phyloP scores from a whole-genome alignment of 352 stramenopile genomes.

The Globisporangium nagaii region DNA sequence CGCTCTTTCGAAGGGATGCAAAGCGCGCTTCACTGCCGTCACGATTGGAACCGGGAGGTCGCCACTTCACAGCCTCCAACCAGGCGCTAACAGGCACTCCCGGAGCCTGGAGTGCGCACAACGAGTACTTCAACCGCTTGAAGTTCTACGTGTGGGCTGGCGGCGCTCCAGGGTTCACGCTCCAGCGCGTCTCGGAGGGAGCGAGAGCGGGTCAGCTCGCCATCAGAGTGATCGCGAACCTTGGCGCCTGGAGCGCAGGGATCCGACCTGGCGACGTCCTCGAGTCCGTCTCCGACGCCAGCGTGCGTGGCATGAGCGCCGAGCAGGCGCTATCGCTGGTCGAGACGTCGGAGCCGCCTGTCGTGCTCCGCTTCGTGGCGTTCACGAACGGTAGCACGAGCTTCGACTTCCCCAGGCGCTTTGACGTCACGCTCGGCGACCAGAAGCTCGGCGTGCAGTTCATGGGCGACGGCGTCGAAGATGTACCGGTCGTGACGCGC shows the following conservation, averaged over 20 bases:
- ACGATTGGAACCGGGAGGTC: too few relatives aligned
- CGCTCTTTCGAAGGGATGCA: conserved; percentile 4
- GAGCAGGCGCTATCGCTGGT: conserved; percentile 31
- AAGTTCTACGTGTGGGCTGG: conserved; percentile 48
- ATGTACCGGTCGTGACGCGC: conserved; percentile 43
- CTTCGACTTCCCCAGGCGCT: conserved; percentile 19
- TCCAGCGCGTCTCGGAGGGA: conserved; percentile 13
- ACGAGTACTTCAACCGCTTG: conserved; percentile 26
- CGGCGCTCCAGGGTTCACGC: conserved; percentile 20
- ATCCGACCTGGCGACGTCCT: conserved; percentile 53
- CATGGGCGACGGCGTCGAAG: conserved; percentile 31
- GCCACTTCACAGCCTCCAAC: not conserved
- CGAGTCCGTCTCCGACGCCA: conserved; percentile 33
- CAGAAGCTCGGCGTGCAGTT: conserved; percentile 42
- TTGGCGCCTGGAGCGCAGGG: conserved; percentile 35
- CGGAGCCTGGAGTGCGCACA: conserved; percentile 19
- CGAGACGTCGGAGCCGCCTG: conserved; percentile 16
- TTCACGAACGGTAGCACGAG: conserved; percentile 5
- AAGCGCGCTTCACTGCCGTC: not conserved
- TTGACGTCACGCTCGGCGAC: conserved; percentile 31
- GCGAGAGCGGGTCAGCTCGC: conserved; percentile 11
- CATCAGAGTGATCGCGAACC: conserved; percentile 23
- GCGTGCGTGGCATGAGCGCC: conserved; percentile 25
- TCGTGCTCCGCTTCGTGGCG: conserved; percentile 46
- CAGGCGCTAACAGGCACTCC: not conserved